Conservation (phyloP, 306 rosid species). For the Pyrus bretschneideri region DNA sequence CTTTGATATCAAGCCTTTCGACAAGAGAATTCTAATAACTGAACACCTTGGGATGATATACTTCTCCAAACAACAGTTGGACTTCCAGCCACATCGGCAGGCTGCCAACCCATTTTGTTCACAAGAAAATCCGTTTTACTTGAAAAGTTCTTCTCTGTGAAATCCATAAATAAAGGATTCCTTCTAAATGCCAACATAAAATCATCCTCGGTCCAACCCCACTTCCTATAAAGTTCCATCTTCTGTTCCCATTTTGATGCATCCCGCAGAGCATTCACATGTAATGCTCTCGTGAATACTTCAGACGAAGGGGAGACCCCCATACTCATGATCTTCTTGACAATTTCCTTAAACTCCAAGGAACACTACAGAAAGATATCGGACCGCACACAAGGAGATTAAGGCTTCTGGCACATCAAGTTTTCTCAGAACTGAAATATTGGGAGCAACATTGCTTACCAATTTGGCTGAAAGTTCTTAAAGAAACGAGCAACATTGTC, state of each 20-base stretch:
- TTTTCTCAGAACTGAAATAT: neutral
- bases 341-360: neutral
- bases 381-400: neutral
- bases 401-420: neutral
- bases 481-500: neutral
- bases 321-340: constrained; percentile 15
- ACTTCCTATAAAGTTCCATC: constrained; percentile 14
- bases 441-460: neutral
- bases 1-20: constrained; percentile 4
- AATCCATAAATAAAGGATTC: constrained; percentile 19
- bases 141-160: constrained; percentile 7
- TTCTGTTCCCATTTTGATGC: constrained; percentile 12
- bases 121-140: constrained; percentile 16
- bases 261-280: neutral
- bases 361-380: neutral
- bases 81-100: constrained; percentile 3
- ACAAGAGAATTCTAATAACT: constrained; percentile 24
- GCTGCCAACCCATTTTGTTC: constrained; percentile 22
- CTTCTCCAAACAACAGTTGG: constrained; percentile 25
- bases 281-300: constrained; percentile 19
- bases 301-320: constrained; percentile 18
- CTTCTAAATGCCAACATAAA: constrained; percentile 22
- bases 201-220: constrained; percentile 27
- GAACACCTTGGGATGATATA: constrained; percentile 36
- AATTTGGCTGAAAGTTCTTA: neutral